These are phyloP conservation scores for Myxozyma nipponensis DNA, from an alignment of 805 yeast species.

Conservation along the genomic window DNA sequence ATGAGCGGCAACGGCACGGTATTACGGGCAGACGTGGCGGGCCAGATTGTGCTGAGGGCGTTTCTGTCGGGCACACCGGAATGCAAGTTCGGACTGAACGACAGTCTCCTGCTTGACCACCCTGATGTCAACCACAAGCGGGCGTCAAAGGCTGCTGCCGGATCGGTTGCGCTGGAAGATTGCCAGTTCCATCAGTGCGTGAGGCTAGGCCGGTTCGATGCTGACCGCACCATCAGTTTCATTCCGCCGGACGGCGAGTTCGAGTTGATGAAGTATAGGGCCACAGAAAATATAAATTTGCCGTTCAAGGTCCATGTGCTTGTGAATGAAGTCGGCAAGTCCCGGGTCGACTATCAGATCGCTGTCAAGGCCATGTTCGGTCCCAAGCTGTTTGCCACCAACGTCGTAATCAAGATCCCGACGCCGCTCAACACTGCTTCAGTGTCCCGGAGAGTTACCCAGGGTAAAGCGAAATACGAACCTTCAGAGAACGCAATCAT, in stretches of 20 bases:
- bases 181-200: conserved; percentile 82
- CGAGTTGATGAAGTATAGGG: conserved; percentile 68
- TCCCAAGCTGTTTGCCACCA: conserved; percentile 55
- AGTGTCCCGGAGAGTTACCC: conserved; percentile 43
- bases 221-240: conserved; percentile 60
- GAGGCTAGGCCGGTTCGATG: conserved; percentile 59
- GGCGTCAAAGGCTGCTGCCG: conserved; percentile 43
- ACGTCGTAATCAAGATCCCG: conserved; percentile 63
- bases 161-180: conserved; percentile 61
- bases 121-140: conserved; percentile 25
- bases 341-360: conserved; percentile 53
- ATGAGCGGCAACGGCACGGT: conserved; percentile 62
- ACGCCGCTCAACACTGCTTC: conserved; percentile 60
- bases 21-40: conserved; percentile 69
- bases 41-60: conserved; percentile 64
- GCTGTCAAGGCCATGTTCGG: conserved; percentile 56
- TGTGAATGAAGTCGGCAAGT: conserved; percentile 45
- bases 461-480: conserved; percentile 66
- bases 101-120: conserved; percentile 41
- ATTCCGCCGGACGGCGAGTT: conserved; percentile 83
- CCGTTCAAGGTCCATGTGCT: conserved; percentile 69
- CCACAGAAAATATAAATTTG: conserved; percentile 53
- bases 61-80: conserved; percentile 78
- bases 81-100: conserved; percentile 76
- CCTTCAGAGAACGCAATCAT: conserved; percentile 60